Conservation (phyloP, 306 rosid species). For the Cucurbita argyrosperma region DNA sequence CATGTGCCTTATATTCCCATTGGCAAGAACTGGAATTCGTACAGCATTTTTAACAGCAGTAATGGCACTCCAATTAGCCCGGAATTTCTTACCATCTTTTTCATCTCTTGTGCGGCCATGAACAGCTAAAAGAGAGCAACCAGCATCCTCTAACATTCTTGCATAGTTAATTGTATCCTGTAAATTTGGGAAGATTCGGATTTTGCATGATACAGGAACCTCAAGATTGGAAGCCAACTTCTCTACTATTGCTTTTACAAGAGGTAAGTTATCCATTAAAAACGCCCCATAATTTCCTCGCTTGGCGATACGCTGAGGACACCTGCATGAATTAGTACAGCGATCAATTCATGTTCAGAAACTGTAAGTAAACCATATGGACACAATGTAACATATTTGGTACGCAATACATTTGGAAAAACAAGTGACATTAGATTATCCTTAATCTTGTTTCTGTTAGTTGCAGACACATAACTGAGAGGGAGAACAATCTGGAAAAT, state of each 20-base stretch:
- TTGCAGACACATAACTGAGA: neutral
- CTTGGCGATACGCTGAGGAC: constrained; percentile 92
- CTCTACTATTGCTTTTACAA: constrained; percentile 64
- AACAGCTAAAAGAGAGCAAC: constrained; percentile 78
- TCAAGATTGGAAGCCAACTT: constrained; percentile 66
- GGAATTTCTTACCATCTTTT: constrained; percentile 74
- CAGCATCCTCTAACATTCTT: constrained; percentile 85
- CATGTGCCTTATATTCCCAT: constrained; percentile 43
- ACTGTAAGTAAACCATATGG: neutral
- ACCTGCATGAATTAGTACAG: constrained; percentile 27
- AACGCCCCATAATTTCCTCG: constrained; percentile 89
- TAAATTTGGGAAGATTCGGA: constrained; percentile 69
- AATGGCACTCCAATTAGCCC: constrained; percentile 84
- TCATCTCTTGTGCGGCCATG: constrained; percentile 90
- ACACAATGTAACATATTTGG: neutral
- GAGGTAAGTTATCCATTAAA: constrained; percentile 90
- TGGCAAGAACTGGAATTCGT: constrained; percentile 50
- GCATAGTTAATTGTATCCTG: constrained; percentile 73
- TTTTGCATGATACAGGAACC: constrained; percentile 90
- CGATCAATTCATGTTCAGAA: neutral
- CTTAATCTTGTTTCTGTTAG: neutral
- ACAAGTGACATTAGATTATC: neutral
- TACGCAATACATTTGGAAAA: neutral
- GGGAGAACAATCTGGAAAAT: neutral
- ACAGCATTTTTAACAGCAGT: constrained; percentile 66